A percentile compares a stretch with the other conserved stretches of the same genome.
phyloP scores from a whole-genome alignment of 495 filamentous ascomycete genomes.

The Antarctomyces pellizariae region DNA sequence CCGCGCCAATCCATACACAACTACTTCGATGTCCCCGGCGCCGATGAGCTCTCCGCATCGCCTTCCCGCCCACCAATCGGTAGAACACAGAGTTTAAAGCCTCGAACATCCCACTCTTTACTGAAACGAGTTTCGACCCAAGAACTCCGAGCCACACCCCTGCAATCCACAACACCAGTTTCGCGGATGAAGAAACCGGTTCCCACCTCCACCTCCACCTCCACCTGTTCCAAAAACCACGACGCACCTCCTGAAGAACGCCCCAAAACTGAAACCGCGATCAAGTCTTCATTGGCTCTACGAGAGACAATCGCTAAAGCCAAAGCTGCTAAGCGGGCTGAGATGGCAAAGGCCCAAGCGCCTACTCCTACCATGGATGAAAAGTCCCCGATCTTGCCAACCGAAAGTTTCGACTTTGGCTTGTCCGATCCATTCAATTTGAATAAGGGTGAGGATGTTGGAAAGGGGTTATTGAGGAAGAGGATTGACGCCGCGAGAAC shows the following conservation, averaged over 20 bases:
- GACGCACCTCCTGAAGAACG: conserved; percentile 13
- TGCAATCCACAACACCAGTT: conserved; percentile 8
- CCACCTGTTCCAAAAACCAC: conserved; percentile 15
- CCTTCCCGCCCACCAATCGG: too few species aligned
- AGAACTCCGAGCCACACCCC: too few species aligned
- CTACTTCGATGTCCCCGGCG: too few species aligned
- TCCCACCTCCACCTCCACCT: conserved; percentile 8
- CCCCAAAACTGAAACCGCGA: conserved; percentile 10
- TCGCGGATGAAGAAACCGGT: conserved; percentile 4
- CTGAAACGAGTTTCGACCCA: too few species aligned
- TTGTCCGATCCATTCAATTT: conserved; percentile 38
- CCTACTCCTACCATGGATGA: conserved; percentile 13
- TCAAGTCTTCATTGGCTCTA: conserved; percentile 56
- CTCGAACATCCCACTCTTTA: too few species aligned
- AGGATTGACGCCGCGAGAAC: conserved; percentile 52
- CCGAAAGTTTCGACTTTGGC: conserved; percentile 29
- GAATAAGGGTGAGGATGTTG: conserved; percentile 29
- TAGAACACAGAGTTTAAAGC: too few species aligned
- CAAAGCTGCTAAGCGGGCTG: conserved; percentile 56
- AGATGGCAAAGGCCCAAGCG: conserved; percentile 18
- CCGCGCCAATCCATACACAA: too few species aligned
- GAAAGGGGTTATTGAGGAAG: conserved; percentile 43
- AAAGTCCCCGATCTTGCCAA: conserved; percentile 21
- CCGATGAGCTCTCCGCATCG: too few species aligned
- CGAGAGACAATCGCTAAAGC: conserved; percentile 86